Base-by-base conservation (phyloP, 345 rosid species). In the Eutrema japonicum region DNA sequence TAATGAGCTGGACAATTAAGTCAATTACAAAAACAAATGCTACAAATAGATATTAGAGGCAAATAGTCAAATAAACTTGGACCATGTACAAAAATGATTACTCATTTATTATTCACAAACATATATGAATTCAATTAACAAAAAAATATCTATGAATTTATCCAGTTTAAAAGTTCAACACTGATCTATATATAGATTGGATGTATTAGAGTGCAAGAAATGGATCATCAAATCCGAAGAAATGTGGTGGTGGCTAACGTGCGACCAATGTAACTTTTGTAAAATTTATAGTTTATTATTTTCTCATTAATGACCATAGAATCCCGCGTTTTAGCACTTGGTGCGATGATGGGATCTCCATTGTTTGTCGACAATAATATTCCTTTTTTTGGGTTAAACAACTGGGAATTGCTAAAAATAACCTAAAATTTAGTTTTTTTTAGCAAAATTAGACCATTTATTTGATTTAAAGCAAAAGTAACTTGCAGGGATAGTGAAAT, bases 331-430 rank as follows among this genome's bases (percentile, higher is more conserved):
- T 74, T 47, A 56, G 78, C 72, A 74, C 72, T 74, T 74, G 72
- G 72, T 74, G 78, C 72, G 61, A 74, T 74, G 67, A 74, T 74
- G 78, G 72, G 60, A 46, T 56, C 59, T 29, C 4, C 66, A 45
- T 38, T 8, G 46, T 67, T 37, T 57, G 78, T 62, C 68, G 61
- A 66, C 67, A 48, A 48, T 10, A 72, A 32, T 22, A 22, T 22
- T 22, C 26, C 1, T 22, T 22, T 22, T 22, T 22, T 22, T 22
- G 2, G 26, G 16, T 16, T 16, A 16, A 16, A 16, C 16, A 16
- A 16, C 16, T 16, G 0, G 0, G 0, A 16, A 16, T 16, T 16
- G 16, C 16, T 16, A 0, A 16, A 16, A 16, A 16, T 16, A 16
- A 16, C 16, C 0, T 16, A 16, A 16, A 16, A 16, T 16, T 16